These are phyloP conservation scores for Eimeria tenella DNA, from an alignment of 169 alveolate genomes.

Conservation along the genomic window DNA sequence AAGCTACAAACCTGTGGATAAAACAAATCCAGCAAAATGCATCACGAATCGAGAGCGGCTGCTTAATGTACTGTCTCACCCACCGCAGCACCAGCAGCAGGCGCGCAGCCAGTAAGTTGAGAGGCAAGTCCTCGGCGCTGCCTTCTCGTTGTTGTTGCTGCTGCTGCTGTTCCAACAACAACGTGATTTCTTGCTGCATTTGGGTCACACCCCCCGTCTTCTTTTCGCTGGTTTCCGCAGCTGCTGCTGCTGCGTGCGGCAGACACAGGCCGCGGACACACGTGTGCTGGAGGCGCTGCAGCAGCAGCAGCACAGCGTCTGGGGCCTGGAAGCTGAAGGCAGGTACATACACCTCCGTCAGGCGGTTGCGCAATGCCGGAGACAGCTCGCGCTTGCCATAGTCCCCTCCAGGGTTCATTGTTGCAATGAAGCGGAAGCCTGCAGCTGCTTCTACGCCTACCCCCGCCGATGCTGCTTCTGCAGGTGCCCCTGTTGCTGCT, in stretches of 20 bases:
- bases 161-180: constrained; percentile 15
- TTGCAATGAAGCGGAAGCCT: constrained; percentile 96
- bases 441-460: constrained; percentile 87
- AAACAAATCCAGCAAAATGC: constrained; percentile 80
- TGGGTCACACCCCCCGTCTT: neutral
- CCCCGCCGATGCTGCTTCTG: constrained; percentile 80
- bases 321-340: constrained; percentile 75
- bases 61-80: constrained; percentile 82
- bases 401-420: constrained; percentile 99
- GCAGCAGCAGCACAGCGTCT: constrained; percentile 68
- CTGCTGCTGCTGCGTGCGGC: constrained; percentile 43
- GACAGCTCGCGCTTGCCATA: constrained; percentile 99
- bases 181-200: constrained; percentile 3
- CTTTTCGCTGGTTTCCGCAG: neutral
- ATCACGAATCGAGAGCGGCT: constrained; percentile 84
- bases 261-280: constrained; percentile 28
- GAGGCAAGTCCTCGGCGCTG: neutral
- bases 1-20: constrained; percentile 56
- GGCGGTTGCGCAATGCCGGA: constrained; percentile 98
- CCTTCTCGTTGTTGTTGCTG: constrained; percentile 45
- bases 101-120: constrained; percentile 44
- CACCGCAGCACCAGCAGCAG: constrained; percentile 74
- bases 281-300: constrained; percentile 71
- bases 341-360: constrained; percentile 97
- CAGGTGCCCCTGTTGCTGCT: constrained; percentile 78